These are phyloP conservation scores for Myriosclerotinia scirpicola DNA, from an alignment of 2,329 filamentous ascomycete genomes.

Conservation along the genomic window DNA sequence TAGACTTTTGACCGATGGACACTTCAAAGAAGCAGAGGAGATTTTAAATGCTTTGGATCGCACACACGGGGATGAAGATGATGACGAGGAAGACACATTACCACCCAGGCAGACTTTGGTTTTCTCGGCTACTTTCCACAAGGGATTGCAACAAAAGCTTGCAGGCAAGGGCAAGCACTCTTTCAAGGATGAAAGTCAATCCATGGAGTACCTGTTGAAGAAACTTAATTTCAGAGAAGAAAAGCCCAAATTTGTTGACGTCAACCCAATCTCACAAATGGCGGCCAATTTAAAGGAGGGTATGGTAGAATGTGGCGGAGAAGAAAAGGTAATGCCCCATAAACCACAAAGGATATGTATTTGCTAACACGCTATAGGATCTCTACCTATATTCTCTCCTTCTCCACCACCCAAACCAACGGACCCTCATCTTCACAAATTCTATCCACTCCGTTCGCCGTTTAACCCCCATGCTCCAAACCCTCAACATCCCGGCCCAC, in stretches of 20 bases:
- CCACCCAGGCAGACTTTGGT: constrained; percentile 79
- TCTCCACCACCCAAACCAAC: constrained; percentile 75
- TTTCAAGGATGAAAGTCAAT: constrained; percentile 71
- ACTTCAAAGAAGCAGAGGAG: constrained; percentile 92
- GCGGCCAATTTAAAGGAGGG: constrained; percentile 83
- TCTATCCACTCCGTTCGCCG: constrained; percentile 91
- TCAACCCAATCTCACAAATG: constrained; percentile 88
- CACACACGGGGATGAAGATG: constrained; percentile 50
- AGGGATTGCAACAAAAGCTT: constrained; percentile 86
- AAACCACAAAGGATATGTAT: background rate
- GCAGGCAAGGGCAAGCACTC: constrained; percentile 66
- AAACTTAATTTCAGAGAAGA: constrained; percentile 85
- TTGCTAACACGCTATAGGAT: constrained; percentile 54
- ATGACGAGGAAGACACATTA: constrained; percentile 48
- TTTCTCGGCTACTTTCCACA: constrained; percentile 95
- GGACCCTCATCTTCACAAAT: constrained; percentile 91
- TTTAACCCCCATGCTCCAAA: constrained; percentile 78
- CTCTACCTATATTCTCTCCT: constrained; percentile 89
- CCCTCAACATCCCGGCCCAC: constrained; percentile 72
- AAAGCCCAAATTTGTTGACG: constrained; percentile 86
- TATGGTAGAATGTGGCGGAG: constrained; percentile 85
- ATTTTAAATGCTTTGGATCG: constrained; percentile 80
- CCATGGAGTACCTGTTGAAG: constrained; percentile 88
- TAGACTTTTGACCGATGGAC: constrained; percentile 83
- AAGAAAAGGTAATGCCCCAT: constrained; percentile 70